Evolutionary conservation across 2,329 filamentous ascomycete genomes (phyloP).

Genomic region (Fusarium mangiferae): DNA sequence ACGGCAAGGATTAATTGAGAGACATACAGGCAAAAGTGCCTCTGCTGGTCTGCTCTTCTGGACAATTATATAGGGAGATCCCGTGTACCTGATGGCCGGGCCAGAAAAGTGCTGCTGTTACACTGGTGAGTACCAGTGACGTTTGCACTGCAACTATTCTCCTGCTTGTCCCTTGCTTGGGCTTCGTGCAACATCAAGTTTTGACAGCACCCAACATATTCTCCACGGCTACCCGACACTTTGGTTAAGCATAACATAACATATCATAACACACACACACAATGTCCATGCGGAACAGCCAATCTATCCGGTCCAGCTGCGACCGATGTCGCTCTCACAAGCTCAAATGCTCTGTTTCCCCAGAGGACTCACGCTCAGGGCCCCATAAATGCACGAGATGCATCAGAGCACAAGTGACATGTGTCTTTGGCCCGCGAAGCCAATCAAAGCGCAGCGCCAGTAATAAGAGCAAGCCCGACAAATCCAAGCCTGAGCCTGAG

Average conservation of each 20-base stretch:
- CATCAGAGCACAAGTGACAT: slow-evolving; percentile 1
- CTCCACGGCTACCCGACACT: neutral
- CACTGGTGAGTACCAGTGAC: neutral
- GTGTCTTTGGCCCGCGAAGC: neutral
- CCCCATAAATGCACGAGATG: neutral
- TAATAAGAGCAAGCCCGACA: neutral
- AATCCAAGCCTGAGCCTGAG: accelerated
- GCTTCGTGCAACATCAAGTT: too few species aligned
- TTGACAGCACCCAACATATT: too few species aligned
- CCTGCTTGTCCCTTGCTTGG: too few species aligned
- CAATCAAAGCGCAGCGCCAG: neutral
- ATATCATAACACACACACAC: too few species aligned
- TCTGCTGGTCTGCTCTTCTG: neutral
- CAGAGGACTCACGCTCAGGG: neutral
- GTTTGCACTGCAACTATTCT: neutral
- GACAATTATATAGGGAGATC: slow-evolving; percentile 2
- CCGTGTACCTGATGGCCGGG: neutral
- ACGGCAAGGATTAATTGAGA: neutral
- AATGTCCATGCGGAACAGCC: neutral
- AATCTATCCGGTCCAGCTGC: neutral
- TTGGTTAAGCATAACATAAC: neutral
- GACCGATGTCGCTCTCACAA: neutral
- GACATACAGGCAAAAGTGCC: neutral
- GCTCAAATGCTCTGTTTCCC: neutral
- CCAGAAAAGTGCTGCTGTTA: neutral